Evolutionary conservation across 1,284 basidiomycete species (phyloP), one percentile per base, ranked within the genome.

Genomic region (Marasmius tenuissimus): DNA sequence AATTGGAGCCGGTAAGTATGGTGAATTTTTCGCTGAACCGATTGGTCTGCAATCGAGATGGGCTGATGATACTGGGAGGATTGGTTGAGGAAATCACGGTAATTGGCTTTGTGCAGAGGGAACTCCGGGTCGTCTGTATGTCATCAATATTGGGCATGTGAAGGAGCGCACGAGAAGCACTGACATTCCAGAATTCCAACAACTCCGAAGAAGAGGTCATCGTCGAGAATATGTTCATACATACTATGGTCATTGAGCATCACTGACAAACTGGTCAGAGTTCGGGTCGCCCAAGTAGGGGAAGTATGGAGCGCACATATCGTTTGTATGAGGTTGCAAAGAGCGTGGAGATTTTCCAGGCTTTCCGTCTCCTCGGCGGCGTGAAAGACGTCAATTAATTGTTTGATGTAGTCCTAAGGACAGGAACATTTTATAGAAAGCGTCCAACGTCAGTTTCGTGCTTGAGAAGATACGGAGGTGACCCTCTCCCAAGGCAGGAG

Each of bases 1-100:
- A 97, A 99, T 70, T 95, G 92, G 3, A 99, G 84, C 12, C 97
- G 92, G 72, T 98, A 98, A 1, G 96, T 98, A 71, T 97, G 94
- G 73, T 98, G 96, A 58, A 99, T 93, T 78, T 98, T 97, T 64
- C 85, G 85, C 69, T 89, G 88, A 50, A 97, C 89, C 53, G 73
- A 66, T 20, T 82, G 76, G 68, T 96, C 92, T 49, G 84, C 83
- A 70, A 97, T 91, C 34, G 85, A 82, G 62, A 98, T 88, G 51
- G 96, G 94, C 73, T 96, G 87, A 65, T 93, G 89, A 76, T 94
- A 98, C 56, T 85, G 88, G 4, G 93, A 85, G 12, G 87, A 89
- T 67, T 92, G 84, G 48, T 86, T 82, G 48, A 98, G 87, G 73
- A 97, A 97, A 61, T 96, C 89, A 55, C 97, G 94, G 73, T 98